Evolutionary conservation across 208 protist species (phyloP), one percentile per base, ranked within the genome.

Genomic region (Blastocrithidia nonstop): DNA sequence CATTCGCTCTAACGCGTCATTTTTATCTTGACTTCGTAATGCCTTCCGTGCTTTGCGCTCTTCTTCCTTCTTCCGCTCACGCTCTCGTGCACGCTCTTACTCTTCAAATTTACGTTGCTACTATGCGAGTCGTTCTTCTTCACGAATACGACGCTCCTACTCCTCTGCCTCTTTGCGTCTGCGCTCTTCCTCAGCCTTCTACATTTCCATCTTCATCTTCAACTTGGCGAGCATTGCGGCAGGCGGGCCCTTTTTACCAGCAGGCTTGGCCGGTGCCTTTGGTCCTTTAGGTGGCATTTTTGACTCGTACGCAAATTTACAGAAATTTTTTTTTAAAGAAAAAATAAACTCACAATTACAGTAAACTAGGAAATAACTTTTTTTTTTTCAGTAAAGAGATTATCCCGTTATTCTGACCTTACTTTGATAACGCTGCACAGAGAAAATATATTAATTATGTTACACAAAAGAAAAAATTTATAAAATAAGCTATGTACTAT

Each of bases 181-280:
- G 8, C 84, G 81, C 24, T 91, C 66, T 56, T 94, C 75, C 28
- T 91, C 77, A n/a, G 58, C 71, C 26, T 72, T 71, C 55, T 91
- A 71, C 59, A 72, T 63, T 61, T 91, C 82, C 76, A 88, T 89
- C 69, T 89, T 78, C 63, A 73, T 67, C 60, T 94, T 94, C 16
- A 94, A 59, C 62, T 88, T 84, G 11, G 80, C 81, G n/a, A 93
- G 37, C 75, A 87, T 84, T 8, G 68, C 75, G 27, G 64, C 54
- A 7, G 79, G 71, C 22, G 74, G 67, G 36, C 74, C 77, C 58
- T 88, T 88, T 59, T 81, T 83, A 35, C 55, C 76, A 15, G 55
- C 77, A 31, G 60, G 64, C 57, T 78, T 86, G 45, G 78, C 79
- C 4, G 60, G 62, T 1, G 61, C 71, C 54, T 91, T 91, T 21